Base-by-base conservation (phyloP, 495 filamentous ascomycete species). In the Hypoxylon lienhwacheense region DNA sequence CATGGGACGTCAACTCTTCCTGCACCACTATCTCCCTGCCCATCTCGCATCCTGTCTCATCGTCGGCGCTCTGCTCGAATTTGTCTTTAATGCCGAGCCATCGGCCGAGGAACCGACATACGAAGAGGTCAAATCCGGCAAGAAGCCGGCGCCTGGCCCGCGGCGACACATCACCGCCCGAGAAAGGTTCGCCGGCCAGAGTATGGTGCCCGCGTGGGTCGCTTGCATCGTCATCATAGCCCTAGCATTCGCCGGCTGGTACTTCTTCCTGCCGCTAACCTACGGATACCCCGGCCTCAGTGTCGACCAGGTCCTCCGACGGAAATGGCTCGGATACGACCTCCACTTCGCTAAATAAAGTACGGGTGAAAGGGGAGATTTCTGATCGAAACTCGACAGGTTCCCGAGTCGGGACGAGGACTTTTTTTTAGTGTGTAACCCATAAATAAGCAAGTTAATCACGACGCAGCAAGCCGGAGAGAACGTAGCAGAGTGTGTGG, bases 281-380 rank as follows among this genome's bases (percentile, higher is more conserved):
- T 97, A 97, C 69, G 93, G 93, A 16, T 90, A 87, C 49, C 93
- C 93, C 1, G 95, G 93, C n/a, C 79, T 98, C 70, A 84, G 74
- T 50, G 85, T 91, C 7, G 84, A 85, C 7, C 78, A 89, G 63
- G 91, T 98, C 32, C 68, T 86, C 45, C 83, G 88, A 40, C 82
- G 93, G 70, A 96, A 96, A 75, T 98, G 91, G 93, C 76, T 97
- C 65, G 86, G 86, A 36, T 98, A 98, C 69, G 93, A 98, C 72
- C 79, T 98, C 69, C 93, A 98, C 76, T 98, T 97, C 74, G 93
- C 93, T 28, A 98, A 98, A 81, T 98, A 87, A 73, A 22, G 24
- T n/a, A n/a, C n/a, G 12, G 29, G 14, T 47, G 7, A 19, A 36
- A 15, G 36, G n/a, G n/a, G n/a, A n/a, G n/a, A n/a, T n/a, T n/a